phyloP scores from a whole-genome alignment of 129 eudicot genomes.

The Kitagawia praeruptora region DNA sequence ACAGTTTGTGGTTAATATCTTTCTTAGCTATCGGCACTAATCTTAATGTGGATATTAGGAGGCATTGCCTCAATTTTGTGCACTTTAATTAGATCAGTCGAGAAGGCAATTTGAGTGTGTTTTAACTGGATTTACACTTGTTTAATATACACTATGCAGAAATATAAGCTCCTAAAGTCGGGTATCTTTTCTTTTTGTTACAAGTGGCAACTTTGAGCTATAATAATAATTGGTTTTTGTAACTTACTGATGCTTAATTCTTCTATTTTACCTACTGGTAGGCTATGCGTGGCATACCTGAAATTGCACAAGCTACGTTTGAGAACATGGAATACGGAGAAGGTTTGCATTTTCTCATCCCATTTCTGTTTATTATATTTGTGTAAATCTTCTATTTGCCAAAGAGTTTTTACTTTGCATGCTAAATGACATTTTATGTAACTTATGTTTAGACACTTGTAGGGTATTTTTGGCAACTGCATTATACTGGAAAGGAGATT shows the following conservation, averaged over 20 bases:
- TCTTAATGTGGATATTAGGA: not conserved
- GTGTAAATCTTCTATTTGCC: not conserved
- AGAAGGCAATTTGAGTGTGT: not conserved
- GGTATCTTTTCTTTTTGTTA: not conserved
- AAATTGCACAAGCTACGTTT: slow-evolving; percentile 78
- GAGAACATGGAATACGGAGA: slow-evolving; percentile 97
- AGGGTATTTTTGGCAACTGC: not conserved
- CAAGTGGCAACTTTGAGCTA: not conserved
- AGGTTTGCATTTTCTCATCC: slow-evolving; percentile 29
- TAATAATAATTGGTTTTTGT: not conserved
- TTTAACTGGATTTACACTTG: not conserved
- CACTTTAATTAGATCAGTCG: not conserved
- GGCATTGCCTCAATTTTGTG: not conserved
- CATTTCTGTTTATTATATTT: not conserved
- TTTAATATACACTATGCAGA: not conserved
- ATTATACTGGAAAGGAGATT: not conserved
- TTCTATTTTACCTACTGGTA: slow-evolving; percentile 17
- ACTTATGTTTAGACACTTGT: not conserved
- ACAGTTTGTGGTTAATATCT: not conserved
- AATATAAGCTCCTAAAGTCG: not conserved
- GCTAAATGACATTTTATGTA: not conserved
- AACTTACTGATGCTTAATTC: not conserved
- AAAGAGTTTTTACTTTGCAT: not conserved
- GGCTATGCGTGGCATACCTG: slow-evolving; percentile 98
- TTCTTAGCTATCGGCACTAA: not conserved